A percentile compares a stretch with the other conserved stretches of the same genome.
These are phyloP conservation scores for Kwoniella europaea DNA, from an alignment of 768 basidiomycete genomes.

Conservation along the genomic window DNA sequence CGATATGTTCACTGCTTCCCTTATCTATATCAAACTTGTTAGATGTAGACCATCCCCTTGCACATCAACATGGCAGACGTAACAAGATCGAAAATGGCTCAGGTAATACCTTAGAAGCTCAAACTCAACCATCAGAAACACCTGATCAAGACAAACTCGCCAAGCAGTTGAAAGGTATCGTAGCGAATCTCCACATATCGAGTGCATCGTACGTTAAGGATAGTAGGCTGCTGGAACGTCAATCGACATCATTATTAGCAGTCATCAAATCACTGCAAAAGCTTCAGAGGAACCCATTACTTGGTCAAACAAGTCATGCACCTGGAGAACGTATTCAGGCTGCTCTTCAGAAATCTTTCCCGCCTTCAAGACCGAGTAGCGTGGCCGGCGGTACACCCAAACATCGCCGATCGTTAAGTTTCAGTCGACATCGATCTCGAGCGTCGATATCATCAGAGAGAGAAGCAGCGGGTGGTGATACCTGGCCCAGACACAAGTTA, in stretches of 20 bases:
- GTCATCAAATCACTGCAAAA: conserved; percentile 31
- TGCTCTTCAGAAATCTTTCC: conserved; percentile 33
- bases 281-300: conserved; percentile 45
- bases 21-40: conserved; percentile 31
- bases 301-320: conserved; percentile 44
- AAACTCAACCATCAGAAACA: conserved; percentile 1
- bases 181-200: conserved; percentile 22
- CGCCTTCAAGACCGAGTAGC: conserved; percentile 13
- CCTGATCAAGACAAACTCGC: conserved; percentile 20
- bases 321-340: conserved; percentile 48
- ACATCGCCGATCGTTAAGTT: conserved; percentile 11
- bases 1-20: conserved; percentile 33
- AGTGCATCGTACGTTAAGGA: conserved; percentile 13
- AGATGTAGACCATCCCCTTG: neutral
- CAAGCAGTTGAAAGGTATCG: conserved; percentile 14
- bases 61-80: neutral
- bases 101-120: neutral
- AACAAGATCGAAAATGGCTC: neutral
- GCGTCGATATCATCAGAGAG: conserved; percentile 6
- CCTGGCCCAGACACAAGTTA: neutral
- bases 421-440: conserved; percentile 2
- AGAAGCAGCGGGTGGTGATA: neutral
- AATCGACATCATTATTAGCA: conserved; percentile 13
- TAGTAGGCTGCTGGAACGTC: conserved; percentile 5
- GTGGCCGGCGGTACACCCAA: conserved; percentile 4